These are phyloP conservation scores for Bonnemaisonia californica DNA, from an alignment of 31 red algal species.

Conservation along the genomic window DNA sequence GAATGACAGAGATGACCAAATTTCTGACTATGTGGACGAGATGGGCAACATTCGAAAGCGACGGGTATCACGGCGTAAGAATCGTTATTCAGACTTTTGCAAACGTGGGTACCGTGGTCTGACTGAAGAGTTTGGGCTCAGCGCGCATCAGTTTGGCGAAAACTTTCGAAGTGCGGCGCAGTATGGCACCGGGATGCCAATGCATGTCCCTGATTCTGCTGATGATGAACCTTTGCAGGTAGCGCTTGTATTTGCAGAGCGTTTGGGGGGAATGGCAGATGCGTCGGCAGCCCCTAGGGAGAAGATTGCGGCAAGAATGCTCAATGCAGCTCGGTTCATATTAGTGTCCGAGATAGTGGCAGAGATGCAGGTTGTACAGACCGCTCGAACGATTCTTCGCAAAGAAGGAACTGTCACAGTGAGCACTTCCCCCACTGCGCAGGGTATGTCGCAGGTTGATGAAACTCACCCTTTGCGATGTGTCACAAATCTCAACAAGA, in stretches of 20 bases:
- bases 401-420: conserved; percentile 59
- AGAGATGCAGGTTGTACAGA: conserved; percentile 57
- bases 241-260: conserved; percentile 39
- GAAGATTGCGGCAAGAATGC: conserved; percentile 27
- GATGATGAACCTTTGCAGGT: conserved; percentile 61
- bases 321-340: conserved; percentile 62
- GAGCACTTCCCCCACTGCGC: conserved; percentile 51
- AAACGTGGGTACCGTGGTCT: conserved; percentile 61
- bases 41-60: conserved; percentile 6
- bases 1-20: background rate
- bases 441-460: conserved; percentile 67
- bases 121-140: conserved; percentile 59
- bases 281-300: background rate
- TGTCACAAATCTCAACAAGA: conserved; percentile 49
- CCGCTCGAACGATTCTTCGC: conserved; percentile 45
- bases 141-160: conserved; percentile 60
- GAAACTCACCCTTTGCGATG: conserved; percentile 72
- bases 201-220: conserved; percentile 53
- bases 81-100: conserved; percentile 61
- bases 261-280: conserved; percentile 43
- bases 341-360: conserved; percentile 60
- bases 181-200: conserved; percentile 48
- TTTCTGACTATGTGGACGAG: conserved; percentile 34
- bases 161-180: conserved; percentile 46
- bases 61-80: conserved; percentile 46